Evolutionary conservation across 345 rosid species (phyloP).

Genomic region (Fremontodendron californicum): DNA sequence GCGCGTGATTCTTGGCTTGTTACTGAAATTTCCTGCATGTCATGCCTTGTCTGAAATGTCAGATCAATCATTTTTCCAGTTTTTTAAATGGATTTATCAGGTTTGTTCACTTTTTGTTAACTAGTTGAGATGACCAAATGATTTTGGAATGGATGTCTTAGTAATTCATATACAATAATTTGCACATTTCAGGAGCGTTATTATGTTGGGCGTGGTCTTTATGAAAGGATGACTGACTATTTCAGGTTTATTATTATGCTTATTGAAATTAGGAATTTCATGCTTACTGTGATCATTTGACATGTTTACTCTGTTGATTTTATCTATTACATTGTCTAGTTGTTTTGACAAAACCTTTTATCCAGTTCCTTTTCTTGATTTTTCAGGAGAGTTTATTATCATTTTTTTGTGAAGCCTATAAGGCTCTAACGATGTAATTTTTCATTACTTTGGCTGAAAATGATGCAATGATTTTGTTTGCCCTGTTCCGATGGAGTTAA

Average conservation of each 20-base stretch:
- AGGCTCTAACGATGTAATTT: not conserved
- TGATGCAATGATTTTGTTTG: not conserved
- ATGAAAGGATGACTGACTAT: slow-evolving; percentile 78
- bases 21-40: slow-evolving; percentile 77
- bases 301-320: not conserved
- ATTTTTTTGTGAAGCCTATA: not conserved
- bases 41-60: slow-evolving; percentile 83
- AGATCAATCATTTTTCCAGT: slow-evolving; percentile 92
- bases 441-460: not conserved
- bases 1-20: slow-evolving; percentile 61
- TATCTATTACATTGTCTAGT: not conserved
- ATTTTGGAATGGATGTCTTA: slow-evolving; percentile 7
- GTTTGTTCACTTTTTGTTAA: slow-evolving; percentile 27
- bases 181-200: slow-evolving; percentile 77
- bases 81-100: slow-evolving; percentile 99
- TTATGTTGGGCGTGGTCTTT: slow-evolving; percentile 95
- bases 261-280: not conserved
- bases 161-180: slow-evolving; percentile 13
- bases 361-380: not conserved
- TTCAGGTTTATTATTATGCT: slow-evolving; percentile 54
- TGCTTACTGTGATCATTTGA: not conserved
- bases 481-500: not conserved
- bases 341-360: not conserved
- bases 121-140: slow-evolving; percentile 8
- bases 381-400: not conserved